Percentiles rank a stretch among this genome's conserved stretches.
Conservation (phyloP, 2,329 filamentous ascomycete species). For the Aspergillus sp. region DNA sequence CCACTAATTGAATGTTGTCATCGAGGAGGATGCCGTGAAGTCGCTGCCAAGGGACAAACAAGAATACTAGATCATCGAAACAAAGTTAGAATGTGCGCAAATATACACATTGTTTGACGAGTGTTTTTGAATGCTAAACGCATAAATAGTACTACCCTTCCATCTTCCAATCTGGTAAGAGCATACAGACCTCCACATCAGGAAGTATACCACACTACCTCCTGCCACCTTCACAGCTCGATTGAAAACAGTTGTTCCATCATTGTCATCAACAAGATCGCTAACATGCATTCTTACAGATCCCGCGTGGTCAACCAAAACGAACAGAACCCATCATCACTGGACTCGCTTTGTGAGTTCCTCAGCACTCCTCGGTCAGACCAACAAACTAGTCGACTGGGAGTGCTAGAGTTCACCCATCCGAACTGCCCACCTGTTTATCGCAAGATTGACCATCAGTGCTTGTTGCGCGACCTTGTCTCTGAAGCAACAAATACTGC, state of each 20-base stretch:
- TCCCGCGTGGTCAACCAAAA: neutral
- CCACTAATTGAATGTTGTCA: too few relatives aligned
- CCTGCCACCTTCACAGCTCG: too few relatives aligned
- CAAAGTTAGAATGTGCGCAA: too few relatives aligned
- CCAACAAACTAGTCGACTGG: neutral
- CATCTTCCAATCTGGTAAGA: too few relatives aligned
- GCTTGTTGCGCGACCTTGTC: neutral
- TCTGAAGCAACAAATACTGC: neutral
- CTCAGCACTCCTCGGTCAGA: neutral
- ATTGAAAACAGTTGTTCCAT: neutral
- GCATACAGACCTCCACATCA: too few relatives aligned
- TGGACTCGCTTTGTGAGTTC: neutral
- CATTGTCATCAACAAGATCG: neutral
- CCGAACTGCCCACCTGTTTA: neutral
- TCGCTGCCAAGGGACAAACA: too few relatives aligned
- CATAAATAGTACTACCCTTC: too few relatives aligned
- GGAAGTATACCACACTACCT: too few relatives aligned
- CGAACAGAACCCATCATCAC: neutral
- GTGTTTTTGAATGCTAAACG: too few relatives aligned
- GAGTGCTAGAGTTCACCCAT: neutral
- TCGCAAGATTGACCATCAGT: neutral
- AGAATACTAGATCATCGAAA: too few relatives aligned
- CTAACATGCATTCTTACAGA: neutral
- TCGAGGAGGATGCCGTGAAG: too few relatives aligned
- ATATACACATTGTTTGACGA: too few relatives aligned